phyloP scores from a whole-genome alignment of 805 yeast species.

The Kazachstania viticola region DNA sequence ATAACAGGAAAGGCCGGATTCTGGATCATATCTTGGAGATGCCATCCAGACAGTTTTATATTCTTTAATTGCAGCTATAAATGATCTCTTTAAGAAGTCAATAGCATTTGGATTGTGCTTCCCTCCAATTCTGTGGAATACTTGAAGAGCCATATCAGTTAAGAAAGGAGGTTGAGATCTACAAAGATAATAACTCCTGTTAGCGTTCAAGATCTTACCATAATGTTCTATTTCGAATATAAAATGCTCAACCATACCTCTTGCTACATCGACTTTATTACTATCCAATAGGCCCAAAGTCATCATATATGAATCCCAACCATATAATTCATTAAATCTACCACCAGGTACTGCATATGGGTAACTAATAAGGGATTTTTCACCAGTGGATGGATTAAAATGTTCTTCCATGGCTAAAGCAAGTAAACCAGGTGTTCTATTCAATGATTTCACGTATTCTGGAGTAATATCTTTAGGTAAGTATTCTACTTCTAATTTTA shows the following conservation, averaged over 20 bases:
- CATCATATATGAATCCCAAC: constrained; percentile 96
- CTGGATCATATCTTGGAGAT: constrained; percentile 58
- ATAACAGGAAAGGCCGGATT: constrained; percentile 69
- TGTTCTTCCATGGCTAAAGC: constrained; percentile 58
- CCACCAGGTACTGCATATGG: constrained; percentile 97
- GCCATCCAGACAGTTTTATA: constrained; percentile 70
- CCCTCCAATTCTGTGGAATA: constrained; percentile 46
- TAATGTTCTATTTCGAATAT: constrained; percentile 80
- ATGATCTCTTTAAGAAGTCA: constrained; percentile 52
- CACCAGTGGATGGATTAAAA: constrained; percentile 40
- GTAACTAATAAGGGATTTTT: constrained; percentile 44
- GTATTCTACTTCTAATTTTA: constrained; percentile 60
- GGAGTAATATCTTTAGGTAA: constrained; percentile 68
- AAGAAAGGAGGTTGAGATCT: constrained; percentile 94
- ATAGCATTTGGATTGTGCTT: constrained; percentile 36
- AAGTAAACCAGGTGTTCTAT: constrained; percentile 73
- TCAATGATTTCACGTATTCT: constrained; percentile 61
- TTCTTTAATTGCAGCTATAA: constrained; percentile 74
- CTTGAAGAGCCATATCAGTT: constrained; percentile 76
- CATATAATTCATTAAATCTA: constrained; percentile 87
- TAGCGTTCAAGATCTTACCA: constrained; percentile 91
- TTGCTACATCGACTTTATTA: constrained; percentile 53
- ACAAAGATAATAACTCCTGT: constrained; percentile 78
- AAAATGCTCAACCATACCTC: constrained; percentile 85
- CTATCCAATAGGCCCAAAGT: constrained; percentile 67